A percentile compares a stretch with the other conserved stretches of the same genome.
These are phyloP conservation scores for Sphagnum tenellum DNA, from an alignment of 225 moss, liverwort and hornwort species.

Conservation along the genomic window DNA sequence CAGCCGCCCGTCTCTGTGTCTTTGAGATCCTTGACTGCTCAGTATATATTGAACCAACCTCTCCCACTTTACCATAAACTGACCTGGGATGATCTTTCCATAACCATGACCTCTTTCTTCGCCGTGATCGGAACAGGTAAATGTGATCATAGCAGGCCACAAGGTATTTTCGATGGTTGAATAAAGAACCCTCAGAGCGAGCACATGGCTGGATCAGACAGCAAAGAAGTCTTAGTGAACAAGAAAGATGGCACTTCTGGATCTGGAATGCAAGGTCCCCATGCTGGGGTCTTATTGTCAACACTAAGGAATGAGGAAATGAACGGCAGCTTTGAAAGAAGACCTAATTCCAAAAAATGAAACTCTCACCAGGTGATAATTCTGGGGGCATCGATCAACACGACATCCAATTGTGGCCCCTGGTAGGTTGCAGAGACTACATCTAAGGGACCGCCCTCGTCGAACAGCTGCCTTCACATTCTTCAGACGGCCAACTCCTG, in stretches of 20 bases:
- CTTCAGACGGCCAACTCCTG: slow-evolving; percentile 69
- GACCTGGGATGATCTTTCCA: slow-evolving; percentile 18
- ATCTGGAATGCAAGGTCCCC: too few relatives aligned
- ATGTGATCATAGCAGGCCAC: slow-evolving; percentile 78
- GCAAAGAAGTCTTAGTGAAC: background rate
- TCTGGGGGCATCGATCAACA: slow-evolving; percentile 74
- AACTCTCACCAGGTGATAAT: slow-evolving; percentile 62
- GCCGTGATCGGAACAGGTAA: slow-evolving; percentile 53
- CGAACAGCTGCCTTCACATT: slow-evolving; percentile 79
- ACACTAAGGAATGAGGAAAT: too few relatives aligned
- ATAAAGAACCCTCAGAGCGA: slow-evolving; percentile 62
- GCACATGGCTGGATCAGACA: slow-evolving; percentile 67
- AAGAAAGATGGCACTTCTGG: too few relatives aligned
- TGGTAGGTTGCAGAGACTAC: slow-evolving; percentile 67
- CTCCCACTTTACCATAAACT: slow-evolving; percentile 17
- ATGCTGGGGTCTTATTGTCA: too few relatives aligned
- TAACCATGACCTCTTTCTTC: slow-evolving; percentile 44
- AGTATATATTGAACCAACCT: slow-evolving; percentile 17
- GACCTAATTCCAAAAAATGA: background rate
- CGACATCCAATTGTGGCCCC: slow-evolving; percentile 86
- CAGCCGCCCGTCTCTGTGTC: slow-evolving; percentile 54
- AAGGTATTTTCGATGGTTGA: slow-evolving; percentile 78
- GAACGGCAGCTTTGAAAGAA: too few relatives aligned
- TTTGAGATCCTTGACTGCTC: slow-evolving; percentile 44
- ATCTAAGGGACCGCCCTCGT: slow-evolving; percentile 63